phyloP scores from a whole-genome alignment of 2,329 filamentous ascomycete genomes.

The Daldinia sp. region DNA sequence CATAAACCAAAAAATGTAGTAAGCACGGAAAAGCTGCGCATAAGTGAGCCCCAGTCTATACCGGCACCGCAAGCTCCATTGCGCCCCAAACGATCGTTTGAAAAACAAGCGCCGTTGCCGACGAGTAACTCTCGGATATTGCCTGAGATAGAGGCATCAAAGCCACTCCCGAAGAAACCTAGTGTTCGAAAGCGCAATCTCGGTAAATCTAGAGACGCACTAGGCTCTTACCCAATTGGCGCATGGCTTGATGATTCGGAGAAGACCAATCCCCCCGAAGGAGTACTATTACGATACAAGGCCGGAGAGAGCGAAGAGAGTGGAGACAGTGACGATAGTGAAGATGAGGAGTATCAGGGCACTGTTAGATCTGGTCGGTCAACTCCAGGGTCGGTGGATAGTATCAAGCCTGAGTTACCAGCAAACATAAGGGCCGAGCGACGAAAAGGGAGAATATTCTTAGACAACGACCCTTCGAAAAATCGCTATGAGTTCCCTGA shows the following conservation, averaged over 20 bases:
- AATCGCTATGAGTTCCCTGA: slow-evolving; percentile 26
- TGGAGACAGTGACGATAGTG: no score
- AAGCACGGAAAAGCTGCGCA: slow-evolving; percentile 6
- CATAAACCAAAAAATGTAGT: slow-evolving; percentile 4
- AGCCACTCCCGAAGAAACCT: background rate
- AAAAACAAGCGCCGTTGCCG: background rate
- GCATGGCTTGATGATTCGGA: background rate
- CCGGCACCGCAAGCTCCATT: background rate
- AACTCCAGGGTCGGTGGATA: background rate
- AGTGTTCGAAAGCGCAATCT: slow-evolving; percentile 17
- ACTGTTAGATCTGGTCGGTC: background rate
- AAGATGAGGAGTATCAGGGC: background rate
- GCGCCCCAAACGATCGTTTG: background rate
- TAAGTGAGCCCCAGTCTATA: slow-evolving; percentile 22
- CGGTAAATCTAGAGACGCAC: slow-evolving; percentile 31
- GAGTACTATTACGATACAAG: background rate
- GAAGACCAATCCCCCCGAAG: background rate
- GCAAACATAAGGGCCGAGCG: slow-evolving; percentile 10
- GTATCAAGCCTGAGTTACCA: background rate
- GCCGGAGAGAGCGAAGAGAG: background rate
- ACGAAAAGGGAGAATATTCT: slow-evolving; percentile 24
- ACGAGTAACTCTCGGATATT: background rate
- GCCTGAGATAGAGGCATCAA: slow-evolving; percentile 4
- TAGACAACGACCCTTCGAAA: background rate
- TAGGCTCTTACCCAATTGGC: slow-evolving; percentile 37